Percentiles rank a stretch among this genome's conserved stretches.
phyloP scores from a whole-genome alignment of 2,329 filamentous ascomycete species.

The Trichophyton simii region DNA sequence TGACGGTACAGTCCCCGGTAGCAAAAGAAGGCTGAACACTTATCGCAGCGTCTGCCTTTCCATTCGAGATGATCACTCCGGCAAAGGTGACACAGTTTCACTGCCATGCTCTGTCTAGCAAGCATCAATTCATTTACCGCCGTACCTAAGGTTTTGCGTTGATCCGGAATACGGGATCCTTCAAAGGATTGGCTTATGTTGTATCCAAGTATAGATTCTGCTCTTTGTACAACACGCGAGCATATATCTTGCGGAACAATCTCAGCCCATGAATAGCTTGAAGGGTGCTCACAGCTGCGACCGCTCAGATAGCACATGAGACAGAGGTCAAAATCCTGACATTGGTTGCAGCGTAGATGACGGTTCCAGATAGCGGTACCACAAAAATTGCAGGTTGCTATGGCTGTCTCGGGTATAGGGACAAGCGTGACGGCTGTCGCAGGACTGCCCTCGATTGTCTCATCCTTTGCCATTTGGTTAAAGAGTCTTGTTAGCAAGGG shows the following conservation, averaged over 20 bases:
- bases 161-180: constrained; percentile 5
- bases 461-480: constrained; percentile 22
- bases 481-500: constrained; percentile 21
- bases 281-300: constrained; percentile 25
- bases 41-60: constrained; percentile 24
- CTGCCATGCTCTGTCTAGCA: constrained; percentile 15
- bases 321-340: constrained; percentile 27
- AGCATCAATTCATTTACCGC: constrained; percentile 22
- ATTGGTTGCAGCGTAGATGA: constrained; percentile 26
- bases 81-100: constrained; percentile 25
- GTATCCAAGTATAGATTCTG: constrained; percentile 16
- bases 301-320: constrained; percentile 25
- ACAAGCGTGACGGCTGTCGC: constrained; percentile 18
- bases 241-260: constrained; percentile 21
- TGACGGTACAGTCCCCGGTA: constrained; percentile 26
- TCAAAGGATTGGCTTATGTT: constrained; percentile 9
- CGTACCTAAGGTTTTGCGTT: constrained; percentile 18
- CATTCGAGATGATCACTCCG: constrained; percentile 25
- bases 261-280: constrained; percentile 25
- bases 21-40: constrained; percentile 26
- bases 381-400: constrained; percentile 28
- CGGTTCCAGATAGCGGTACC: constrained; percentile 29
- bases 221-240: constrained; percentile 17
- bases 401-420: constrained; percentile 21
- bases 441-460: constrained; percentile 18